phyloP scores from a whole-genome alignment of 129 eudicot genomes.

The Scalesia atractyloides region DNA sequence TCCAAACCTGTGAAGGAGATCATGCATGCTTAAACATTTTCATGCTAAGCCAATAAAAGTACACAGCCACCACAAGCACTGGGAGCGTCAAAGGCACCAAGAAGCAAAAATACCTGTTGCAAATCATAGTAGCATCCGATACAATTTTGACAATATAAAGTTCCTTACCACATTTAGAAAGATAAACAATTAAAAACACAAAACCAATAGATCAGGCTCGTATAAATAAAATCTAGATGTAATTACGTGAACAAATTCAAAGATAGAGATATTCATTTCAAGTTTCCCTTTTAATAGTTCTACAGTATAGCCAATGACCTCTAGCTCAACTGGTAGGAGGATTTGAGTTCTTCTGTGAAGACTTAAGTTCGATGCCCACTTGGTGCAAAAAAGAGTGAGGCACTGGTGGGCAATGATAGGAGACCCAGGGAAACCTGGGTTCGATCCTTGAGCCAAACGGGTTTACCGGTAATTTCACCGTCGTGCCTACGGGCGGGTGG shows the following conservation, averaged over 20 bases:
- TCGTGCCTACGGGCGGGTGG: too few species aligned
- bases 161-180: background rate
- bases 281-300: background rate
- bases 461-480: too few species aligned
- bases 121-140: background rate
- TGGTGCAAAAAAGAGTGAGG: too few species aligned
- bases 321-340: too few species aligned
- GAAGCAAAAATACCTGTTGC: conserved; percentile 79
- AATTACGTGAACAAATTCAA: background rate
- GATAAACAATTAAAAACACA: background rate
- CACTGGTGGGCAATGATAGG: too few species aligned
- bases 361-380: too few species aligned
- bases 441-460: too few species aligned
- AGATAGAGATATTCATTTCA: background rate
- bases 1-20: conserved; percentile 12
- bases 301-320: too few species aligned
- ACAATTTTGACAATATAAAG: background rate
- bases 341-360: too few species aligned
- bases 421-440: too few species aligned
- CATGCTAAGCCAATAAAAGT: conserved; percentile 93
- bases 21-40: conserved; percentile 91
- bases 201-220: background rate
- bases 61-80: conserved; percentile 65
- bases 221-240: background rate
- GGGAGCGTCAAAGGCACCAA: conserved; percentile 81